Evolutionary conservation across 208 protist species (phyloP).

Genomic region (Acanthamoeba healyi): DNA sequence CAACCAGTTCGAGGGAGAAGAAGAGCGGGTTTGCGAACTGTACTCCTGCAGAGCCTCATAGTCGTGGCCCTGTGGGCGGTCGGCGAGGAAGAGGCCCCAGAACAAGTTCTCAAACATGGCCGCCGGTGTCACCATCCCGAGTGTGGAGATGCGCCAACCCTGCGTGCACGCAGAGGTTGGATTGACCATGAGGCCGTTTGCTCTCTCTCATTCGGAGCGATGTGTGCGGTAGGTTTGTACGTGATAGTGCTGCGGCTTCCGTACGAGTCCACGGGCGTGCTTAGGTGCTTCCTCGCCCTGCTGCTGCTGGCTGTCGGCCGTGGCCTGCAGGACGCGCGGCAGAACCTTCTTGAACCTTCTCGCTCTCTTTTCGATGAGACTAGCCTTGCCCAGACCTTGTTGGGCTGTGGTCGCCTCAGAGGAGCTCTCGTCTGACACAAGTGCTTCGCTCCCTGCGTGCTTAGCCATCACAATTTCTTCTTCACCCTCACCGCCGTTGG

Average conservation of each 20-base stretch:
- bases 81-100: conserved; percentile 46
- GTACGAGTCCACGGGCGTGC: neutral
- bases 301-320: neutral
- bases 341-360: conserved; percentile 49
- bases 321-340: conserved; percentile 26
- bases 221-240: neutral
- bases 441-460: neutral
- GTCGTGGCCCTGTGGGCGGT: neutral
- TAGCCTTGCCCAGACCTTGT: conserved; percentile 31
- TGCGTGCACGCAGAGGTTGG: neutral
- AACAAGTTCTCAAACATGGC: conserved; percentile 15
- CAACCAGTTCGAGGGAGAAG: neutral
- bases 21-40: neutral
- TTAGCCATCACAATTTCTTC: neutral
- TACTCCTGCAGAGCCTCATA: conserved; percentile 1
- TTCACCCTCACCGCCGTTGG: neutral
- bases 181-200: no score
- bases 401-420: neutral
- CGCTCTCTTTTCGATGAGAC: conserved; percentile 36
- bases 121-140: conserved; percentile 40
- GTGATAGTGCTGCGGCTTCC: conserved; percentile 3
- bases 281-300: neutral
- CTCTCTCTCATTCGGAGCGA: neutral
- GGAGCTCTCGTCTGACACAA: neutral
- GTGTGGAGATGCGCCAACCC: conserved; percentile 38